These are phyloP conservation scores for Avicennia marina DNA, from an alignment of 257 asterid species.

Conservation along the genomic window DNA sequence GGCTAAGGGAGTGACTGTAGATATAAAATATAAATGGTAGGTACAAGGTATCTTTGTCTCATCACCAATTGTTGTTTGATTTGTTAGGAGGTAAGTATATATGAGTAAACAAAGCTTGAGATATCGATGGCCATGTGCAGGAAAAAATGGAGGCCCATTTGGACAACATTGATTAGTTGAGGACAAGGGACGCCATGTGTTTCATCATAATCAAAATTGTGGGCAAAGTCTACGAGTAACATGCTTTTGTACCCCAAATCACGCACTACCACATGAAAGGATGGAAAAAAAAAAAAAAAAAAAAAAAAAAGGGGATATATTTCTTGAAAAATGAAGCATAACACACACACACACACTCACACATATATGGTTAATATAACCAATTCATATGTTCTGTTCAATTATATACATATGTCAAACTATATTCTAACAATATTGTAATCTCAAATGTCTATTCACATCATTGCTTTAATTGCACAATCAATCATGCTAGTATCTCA, in stretches of 20 bases:
- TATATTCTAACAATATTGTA: too few relatives aligned
- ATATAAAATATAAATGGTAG: too few relatives aligned
- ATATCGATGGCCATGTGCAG: slow-evolving; percentile 22
- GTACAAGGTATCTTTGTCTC: slow-evolving; percentile 20
- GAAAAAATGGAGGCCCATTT: slow-evolving; percentile 33
- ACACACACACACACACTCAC: neutral
- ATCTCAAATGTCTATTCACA: too few relatives aligned
- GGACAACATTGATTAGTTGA: neutral
- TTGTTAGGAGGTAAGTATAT: neutral
- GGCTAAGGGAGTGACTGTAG: too few relatives aligned
- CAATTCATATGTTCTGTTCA: too few relatives aligned
- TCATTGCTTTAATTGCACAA: too few relatives aligned
- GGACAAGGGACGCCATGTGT: neutral
- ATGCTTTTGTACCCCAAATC: slow-evolving; percentile 24
- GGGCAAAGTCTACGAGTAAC: slow-evolving; percentile 29
- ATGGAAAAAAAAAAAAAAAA: neutral
- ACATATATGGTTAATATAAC: too few relatives aligned
- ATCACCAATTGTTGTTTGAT: neutral
- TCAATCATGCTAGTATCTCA: too few relatives aligned
- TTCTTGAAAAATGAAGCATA: slow-evolving; percentile 6
- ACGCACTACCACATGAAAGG: slow-evolving; percentile 21
- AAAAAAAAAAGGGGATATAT: neutral
- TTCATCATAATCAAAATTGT: slow-evolving; percentile 9
- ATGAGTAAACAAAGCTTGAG: neutral
- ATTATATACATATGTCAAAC: too few relatives aligned